Evolutionary conservation across 768 basidiomycete genomes (phyloP).

Genomic region (Pleurotus pulmonarius): DNA sequence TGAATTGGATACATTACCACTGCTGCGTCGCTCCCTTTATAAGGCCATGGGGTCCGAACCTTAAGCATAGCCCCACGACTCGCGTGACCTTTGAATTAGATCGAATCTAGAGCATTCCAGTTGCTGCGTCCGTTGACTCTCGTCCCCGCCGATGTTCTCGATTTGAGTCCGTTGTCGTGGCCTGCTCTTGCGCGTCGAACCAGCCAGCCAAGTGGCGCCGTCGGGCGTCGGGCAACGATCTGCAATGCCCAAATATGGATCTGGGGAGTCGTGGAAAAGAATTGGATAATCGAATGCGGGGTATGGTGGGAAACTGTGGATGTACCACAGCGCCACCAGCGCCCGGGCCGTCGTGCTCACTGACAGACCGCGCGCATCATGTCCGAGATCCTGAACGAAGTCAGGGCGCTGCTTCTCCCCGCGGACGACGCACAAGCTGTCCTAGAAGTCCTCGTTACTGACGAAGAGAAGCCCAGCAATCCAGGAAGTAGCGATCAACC

Average conservation of each 20-base stretch:
- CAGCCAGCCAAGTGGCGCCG: too few relatives aligned
- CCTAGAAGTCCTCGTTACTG: slow-evolving; percentile 28
- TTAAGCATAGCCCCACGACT: not conserved
- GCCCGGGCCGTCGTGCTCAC: not conserved
- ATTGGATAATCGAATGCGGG: not conserved
- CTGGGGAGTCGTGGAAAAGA: too few relatives aligned
- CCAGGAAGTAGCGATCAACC: slow-evolving; percentile 19
- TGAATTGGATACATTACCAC: not conserved
- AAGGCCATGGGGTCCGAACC: not conserved
- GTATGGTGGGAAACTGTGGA: not conserved
- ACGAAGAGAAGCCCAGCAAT: slow-evolving; percentile 1
- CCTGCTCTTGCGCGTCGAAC: not conserved
- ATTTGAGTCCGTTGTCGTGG: not conserved
- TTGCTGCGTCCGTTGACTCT: not conserved
- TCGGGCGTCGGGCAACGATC: too few relatives aligned
- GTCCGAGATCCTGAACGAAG: slow-evolving; percentile 14
- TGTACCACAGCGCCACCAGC: not conserved
- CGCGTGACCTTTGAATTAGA: not conserved
- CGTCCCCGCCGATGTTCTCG: not conserved
- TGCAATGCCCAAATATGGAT: too few relatives aligned
- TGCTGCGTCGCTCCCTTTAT: not conserved
- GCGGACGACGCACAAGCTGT: slow-evolving; percentile 44
- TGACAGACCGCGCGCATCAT: not conserved
- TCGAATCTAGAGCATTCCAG: slow-evolving; percentile 6
- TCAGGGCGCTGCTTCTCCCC: slow-evolving; percentile 26